A percentile compares a stretch with the other conserved stretches of the same genome.
Conservation (phyloP, 2,329 filamentous ascomycete species). For the Phyllosticta citribraziliensis region DNA sequence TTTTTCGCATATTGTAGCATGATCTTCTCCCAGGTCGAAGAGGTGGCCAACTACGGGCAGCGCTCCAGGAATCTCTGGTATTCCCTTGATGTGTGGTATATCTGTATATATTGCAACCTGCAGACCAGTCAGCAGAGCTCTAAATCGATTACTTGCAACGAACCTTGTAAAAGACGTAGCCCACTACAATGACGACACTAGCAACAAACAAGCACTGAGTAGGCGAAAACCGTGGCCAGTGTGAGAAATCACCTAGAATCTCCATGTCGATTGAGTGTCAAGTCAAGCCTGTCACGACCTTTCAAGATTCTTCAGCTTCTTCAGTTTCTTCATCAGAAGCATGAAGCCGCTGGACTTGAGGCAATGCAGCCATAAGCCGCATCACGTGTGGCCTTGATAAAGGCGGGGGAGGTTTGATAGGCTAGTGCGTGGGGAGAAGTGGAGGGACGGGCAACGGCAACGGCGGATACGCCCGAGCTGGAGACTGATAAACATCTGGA, state of each 20-base stretch:
- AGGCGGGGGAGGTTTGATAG: neutral
- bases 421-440: neutral
- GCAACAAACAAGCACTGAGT: neutral
- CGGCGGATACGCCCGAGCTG: neutral
- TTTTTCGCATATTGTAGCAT: conserved; percentile 42
- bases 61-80: conserved; percentile 43
- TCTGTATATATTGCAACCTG: conserved; percentile 31
- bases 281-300: neutral
- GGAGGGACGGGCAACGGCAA: neutral
- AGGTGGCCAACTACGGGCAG: conserved; percentile 43
- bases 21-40: conserved; percentile 42
- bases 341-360: neutral
- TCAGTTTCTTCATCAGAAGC: neutral
- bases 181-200: neutral
- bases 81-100: conserved; percentile 39
- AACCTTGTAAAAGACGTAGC: conserved; percentile 3
- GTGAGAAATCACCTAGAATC: too few relatives aligned
- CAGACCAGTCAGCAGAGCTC: neutral
- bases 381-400: neutral
- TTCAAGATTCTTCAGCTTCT: neutral
- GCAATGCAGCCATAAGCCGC: neutral
- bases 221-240: neutral
- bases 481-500: neutral
- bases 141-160: neutral
- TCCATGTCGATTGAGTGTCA: neutral